Conservation (phyloP, 2,329 filamentous ascomycete genomes). For the Aspergillus novoparasiticus region DNA sequence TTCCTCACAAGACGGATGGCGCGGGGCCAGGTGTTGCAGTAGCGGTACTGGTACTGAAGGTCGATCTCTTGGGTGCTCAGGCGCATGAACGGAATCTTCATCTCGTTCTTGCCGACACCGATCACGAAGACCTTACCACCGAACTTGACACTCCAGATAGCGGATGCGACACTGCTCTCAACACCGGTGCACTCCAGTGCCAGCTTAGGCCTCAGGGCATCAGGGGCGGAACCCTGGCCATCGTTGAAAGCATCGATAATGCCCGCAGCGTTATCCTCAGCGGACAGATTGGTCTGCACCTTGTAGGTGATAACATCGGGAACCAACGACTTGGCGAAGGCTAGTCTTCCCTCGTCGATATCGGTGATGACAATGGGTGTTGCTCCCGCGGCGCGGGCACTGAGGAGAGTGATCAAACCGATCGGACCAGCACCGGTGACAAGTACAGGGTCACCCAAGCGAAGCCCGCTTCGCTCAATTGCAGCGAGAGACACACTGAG, state of each 20-base stretch:
- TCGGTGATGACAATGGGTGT: conserved; percentile 92
- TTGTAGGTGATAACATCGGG: conserved; percentile 76
- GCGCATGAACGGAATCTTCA: conserved; percentile 94
- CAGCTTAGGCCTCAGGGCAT: conserved; percentile 75
- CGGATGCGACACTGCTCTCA: conserved; percentile 81
- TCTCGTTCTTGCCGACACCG: conserved; percentile 92
- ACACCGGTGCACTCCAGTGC: conserved; percentile 94
- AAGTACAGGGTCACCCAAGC: conserved; percentile 82
- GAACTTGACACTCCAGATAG: conserved; percentile 90
- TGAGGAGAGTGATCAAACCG: conserved; percentile 84
- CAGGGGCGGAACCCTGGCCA: conserved; percentile 33
- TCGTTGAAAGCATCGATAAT: conserved; percentile 70
- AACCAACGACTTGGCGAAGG: conserved; percentile 81
- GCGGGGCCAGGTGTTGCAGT: conserved; percentile 93
- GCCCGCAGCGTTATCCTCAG: conserved; percentile 71
- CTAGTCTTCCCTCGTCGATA: conserved; percentile 82
- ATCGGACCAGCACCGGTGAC: conserved; percentile 94
- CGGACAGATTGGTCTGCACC: conserved; percentile 44
- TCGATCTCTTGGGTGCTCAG: conserved; percentile 90
- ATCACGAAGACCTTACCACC: conserved; percentile 97
- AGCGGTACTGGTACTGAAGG: conserved; percentile 94
- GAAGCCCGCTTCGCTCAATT: conserved; percentile 78
- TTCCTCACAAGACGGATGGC: conserved; percentile 86
- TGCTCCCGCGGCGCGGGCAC: conserved; percentile 81
- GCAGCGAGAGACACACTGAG: conserved; percentile 86